These are phyloP conservation scores for Cutaneotrichosporon sp. DNA, from an alignment of 1,284 basidiomycete species.

Conservation along the genomic window DNA sequence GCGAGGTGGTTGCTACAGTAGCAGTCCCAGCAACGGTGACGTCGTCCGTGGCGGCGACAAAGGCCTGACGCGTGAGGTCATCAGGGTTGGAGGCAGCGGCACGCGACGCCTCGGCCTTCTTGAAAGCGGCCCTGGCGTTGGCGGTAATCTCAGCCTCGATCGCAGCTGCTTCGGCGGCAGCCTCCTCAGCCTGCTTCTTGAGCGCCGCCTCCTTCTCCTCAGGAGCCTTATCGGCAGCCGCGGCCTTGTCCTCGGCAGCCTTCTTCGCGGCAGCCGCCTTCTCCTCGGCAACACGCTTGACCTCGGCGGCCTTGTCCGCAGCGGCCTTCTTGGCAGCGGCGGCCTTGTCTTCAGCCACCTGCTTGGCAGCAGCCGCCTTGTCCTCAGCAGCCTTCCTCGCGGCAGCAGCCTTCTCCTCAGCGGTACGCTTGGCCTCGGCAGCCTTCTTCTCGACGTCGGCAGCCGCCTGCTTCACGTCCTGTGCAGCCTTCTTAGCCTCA, in stretches of 20 bases:
- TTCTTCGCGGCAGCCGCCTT: slow-evolving; percentile 12
- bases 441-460: slow-evolving; percentile 22
- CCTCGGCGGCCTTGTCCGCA: slow-evolving; percentile 6
- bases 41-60: background rate
- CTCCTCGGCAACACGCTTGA: slow-evolving; percentile 11
- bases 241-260: slow-evolving; percentile 11
- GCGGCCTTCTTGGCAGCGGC: slow-evolving; percentile 10
- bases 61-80: background rate
- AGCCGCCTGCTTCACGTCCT: slow-evolving; percentile 12
- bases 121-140: slow-evolving; percentile 6
- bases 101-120: slow-evolving; percentile 3
- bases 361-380: background rate
- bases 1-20: background rate
- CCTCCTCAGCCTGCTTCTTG: slow-evolving; percentile 3
- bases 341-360: background rate
- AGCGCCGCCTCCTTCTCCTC: slow-evolving; percentile 13
- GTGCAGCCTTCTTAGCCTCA: slow-evolving; percentile 7
- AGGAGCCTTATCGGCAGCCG: slow-evolving; percentile 5
- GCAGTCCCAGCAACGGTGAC: background rate
- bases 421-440: slow-evolving; percentile 12
- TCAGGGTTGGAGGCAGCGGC: background rate
- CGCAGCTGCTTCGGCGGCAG: background rate
- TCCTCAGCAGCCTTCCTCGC: slow-evolving; percentile 11
- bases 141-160: slow-evolving; percentile 9
- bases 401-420: slow-evolving; percentile 6